These are phyloP conservation scores for Pythium phragmiticola DNA, from an alignment of 352 stramenopile species.

Conservation along the genomic window DNA sequence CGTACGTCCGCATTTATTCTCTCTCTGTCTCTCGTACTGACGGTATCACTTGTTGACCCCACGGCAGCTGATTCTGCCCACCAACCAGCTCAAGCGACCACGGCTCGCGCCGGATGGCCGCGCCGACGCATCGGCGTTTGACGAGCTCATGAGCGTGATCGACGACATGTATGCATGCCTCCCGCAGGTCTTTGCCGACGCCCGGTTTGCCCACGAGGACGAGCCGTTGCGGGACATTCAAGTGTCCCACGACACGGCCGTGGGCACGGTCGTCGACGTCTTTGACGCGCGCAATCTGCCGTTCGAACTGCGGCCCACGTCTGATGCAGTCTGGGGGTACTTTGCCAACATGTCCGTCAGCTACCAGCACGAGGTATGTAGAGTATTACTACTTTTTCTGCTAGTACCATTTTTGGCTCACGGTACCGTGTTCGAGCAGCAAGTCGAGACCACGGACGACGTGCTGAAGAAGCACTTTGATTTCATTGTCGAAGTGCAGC, in stretches of 20 bases:
- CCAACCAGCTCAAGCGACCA: constrained; percentile 20
- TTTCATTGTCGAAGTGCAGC: constrained; percentile 24
- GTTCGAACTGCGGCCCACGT: constrained; percentile 18
- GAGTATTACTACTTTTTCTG: background rate
- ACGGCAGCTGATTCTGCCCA: constrained; percentile 16
- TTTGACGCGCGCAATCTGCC: constrained; percentile 26
- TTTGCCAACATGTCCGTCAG: constrained; percentile 22
- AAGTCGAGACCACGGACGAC: constrained; percentile 24
- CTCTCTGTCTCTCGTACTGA: background rate
- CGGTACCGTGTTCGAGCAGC: background rate
- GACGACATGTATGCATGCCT: constrained; percentile 19
- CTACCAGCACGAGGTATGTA: constrained; percentile 17
- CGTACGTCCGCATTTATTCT: constrained; percentile 7
- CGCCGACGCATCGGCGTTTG: constrained; percentile 14
- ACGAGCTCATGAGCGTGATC: constrained; percentile 20
- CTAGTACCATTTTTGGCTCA: background rate
- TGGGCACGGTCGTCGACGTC: constrained; percentile 26
- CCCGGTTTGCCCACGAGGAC: constrained; percentile 13
- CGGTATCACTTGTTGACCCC: background rate
- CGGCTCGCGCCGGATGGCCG: constrained; percentile 9
- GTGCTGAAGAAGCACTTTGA: constrained; percentile 27
- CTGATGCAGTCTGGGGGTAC: constrained; percentile 27
- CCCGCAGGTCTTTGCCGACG: constrained; percentile 15
- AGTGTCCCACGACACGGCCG: constrained; percentile 9
- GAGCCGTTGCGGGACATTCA: constrained; percentile 22